Evolutionary conservation across 352 stramenopile species (phyloP).

Genomic region (Phytopythium kandeliae): DNA sequence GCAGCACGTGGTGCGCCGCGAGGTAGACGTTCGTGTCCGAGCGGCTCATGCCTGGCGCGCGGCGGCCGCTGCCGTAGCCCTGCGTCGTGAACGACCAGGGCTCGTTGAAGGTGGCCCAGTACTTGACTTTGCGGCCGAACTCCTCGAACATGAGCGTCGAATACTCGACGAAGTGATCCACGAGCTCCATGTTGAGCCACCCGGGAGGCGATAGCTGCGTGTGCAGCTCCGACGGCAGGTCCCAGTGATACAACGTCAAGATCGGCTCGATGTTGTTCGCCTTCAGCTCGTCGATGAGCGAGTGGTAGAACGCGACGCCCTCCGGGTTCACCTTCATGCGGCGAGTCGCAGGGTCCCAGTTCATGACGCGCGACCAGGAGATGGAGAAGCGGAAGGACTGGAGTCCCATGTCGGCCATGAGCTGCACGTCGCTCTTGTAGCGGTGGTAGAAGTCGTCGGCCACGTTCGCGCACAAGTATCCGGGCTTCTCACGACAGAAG

Average conservation of each 20-base stretch:
- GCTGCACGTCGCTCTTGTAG: constrained; percentile 85
- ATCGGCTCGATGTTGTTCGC: constrained; percentile 76
- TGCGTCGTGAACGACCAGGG: constrained; percentile 54
- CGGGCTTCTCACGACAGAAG: constrained; percentile 56
- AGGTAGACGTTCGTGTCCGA: constrained; percentile 41
- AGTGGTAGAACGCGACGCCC: constrained; percentile 90
- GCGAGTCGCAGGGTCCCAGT: constrained; percentile 43
- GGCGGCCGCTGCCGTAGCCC: constrained; percentile 57
- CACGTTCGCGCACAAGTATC: constrained; percentile 79
- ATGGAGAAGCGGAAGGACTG: constrained; percentile 92
- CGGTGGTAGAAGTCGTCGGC: constrained; percentile 92
- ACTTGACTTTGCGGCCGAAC: constrained; percentile 89
- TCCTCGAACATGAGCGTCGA: constrained; percentile 81
- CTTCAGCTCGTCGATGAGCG: constrained; percentile 80
- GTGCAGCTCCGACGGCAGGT: constrained; percentile 86
- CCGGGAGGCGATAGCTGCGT: constrained; percentile 44
- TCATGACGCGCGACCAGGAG: constrained; percentile 87
- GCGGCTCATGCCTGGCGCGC: constrained; percentile 29
- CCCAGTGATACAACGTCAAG: constrained; percentile 93
- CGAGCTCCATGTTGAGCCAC: constrained; percentile 40
- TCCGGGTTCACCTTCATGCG: constrained; percentile 63
- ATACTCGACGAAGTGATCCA: constrained; percentile 79
- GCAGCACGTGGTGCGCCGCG: constrained; percentile 84
- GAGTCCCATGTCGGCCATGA: constrained; percentile 89
- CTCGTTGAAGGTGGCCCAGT: constrained; percentile 96